These are phyloP conservation scores for Pythium insidiosum DNA, from an alignment of 352 stramenopile species.

Conservation along the genomic window DNA sequence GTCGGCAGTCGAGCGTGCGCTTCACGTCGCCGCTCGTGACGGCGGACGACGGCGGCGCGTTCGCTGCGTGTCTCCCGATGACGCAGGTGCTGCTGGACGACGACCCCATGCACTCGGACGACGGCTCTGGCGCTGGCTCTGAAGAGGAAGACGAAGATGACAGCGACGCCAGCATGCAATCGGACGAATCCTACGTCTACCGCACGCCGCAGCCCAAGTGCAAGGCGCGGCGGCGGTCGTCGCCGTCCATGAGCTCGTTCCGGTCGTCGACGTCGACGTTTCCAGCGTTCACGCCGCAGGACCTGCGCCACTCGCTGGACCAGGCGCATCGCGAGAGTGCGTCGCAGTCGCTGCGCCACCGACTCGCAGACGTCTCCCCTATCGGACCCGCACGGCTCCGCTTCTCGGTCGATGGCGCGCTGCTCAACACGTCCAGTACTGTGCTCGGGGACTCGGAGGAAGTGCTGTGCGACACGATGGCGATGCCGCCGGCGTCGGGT, in stretches of 20 bases:
- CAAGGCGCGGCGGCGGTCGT: background rate
- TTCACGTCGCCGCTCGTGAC: constrained; percentile 10
- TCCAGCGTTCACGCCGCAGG: constrained; percentile 47
- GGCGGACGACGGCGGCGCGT: background rate
- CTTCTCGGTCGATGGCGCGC: constrained; percentile 10
- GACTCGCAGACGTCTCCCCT: constrained; percentile 50
- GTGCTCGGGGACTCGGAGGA: constrained; percentile 2
- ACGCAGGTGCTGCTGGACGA: constrained; percentile 23
- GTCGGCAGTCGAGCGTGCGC: constrained; percentile 12
- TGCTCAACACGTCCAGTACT: constrained; percentile 1
- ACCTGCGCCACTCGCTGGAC: constrained; percentile 20
- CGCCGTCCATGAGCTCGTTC: constrained; percentile 3
- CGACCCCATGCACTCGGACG: constrained; percentile 5
- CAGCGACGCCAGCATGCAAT: constrained; percentile 20
- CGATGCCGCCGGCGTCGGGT: background rate
- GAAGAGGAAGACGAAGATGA: constrained; percentile 6
- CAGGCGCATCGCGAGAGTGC: constrained; percentile 12
- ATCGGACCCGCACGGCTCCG: constrained; percentile 29
- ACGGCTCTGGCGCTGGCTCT: too few species aligned
- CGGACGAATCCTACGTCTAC: constrained; percentile 60
- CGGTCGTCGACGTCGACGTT: constrained; percentile 30
- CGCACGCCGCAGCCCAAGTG: constrained; percentile 27
- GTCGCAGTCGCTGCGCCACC: constrained; percentile 42
- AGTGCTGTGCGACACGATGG: constrained; percentile 8
- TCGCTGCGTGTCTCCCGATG: constrained; percentile 2